Evolutionary conservation across 768 basidiomycete species (phyloP).

Genomic region (Mycena vitilis): DNA sequence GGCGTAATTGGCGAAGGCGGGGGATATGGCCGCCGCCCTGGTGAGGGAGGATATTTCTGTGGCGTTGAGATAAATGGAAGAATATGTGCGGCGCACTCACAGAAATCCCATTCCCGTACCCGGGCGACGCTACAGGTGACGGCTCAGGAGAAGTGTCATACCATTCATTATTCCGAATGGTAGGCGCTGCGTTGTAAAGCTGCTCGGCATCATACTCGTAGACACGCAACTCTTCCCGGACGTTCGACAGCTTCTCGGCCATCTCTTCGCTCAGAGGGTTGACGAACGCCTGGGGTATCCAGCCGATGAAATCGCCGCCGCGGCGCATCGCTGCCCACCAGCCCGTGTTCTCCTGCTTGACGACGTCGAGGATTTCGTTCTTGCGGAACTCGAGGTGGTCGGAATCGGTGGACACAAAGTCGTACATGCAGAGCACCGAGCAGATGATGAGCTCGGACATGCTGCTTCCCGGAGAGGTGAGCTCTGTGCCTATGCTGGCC

Average conservation of each 20-base stretch:
- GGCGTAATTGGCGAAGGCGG: conserved; percentile 54
- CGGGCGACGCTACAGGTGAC: conserved; percentile 29
- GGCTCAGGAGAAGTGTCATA: conserved; percentile 40
- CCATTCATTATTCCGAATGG: conserved; percentile 43
- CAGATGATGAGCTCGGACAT: conserved; percentile 52
- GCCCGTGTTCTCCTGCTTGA: conserved; percentile 77
- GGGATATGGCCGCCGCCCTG: conserved; percentile 42
- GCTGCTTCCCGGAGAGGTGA: conserved; percentile 45
- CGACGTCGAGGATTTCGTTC: conserved; percentile 75
- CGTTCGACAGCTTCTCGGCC: conserved; percentile 58
- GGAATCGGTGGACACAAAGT: conserved; percentile 72
- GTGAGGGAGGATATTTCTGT: conserved; percentile 29
- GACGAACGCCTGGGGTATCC: conserved; percentile 84
- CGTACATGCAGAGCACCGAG: conserved; percentile 73
- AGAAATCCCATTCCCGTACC: conserved; percentile 3
- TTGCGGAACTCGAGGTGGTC: conserved; percentile 71
- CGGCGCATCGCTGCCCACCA: conserved; percentile 85
- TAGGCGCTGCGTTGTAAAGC: conserved; percentile 54
- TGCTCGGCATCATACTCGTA: conserved; percentile 62
- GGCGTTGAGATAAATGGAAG: no score
- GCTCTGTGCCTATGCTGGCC: conserved; percentile 44
- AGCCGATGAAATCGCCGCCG: conserved; percentile 67
- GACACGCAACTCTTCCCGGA: conserved; percentile 57
- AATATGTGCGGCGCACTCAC: conserved; percentile 10
- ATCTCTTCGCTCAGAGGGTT: conserved; percentile 62